Conservation (phyloP, 257 asterid genomes). For the Solanum sitiens region DNA sequence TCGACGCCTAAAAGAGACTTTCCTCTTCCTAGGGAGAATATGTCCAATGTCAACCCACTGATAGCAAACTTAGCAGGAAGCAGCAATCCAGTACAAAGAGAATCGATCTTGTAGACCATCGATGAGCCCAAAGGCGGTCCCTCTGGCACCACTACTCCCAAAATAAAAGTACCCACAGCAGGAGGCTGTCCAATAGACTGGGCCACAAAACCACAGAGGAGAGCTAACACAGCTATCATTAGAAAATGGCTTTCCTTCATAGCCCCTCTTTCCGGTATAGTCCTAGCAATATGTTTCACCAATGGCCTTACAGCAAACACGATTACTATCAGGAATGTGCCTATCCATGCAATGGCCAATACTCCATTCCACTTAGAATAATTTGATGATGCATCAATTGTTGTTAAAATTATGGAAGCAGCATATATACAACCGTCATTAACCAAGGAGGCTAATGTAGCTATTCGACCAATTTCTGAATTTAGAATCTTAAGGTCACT, state of each 20-base stretch:
- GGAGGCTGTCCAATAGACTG: slow-evolving; percentile 45
- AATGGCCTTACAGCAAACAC: slow-evolving; percentile 20
- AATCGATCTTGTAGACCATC: slow-evolving; percentile 23
- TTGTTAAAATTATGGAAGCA: not conserved
- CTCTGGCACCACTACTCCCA: slow-evolving; percentile 32
- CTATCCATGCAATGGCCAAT: not conserved
- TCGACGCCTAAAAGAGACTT: not conserved
- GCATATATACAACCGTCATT: slow-evolving; percentile 28
- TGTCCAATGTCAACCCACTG: slow-evolving; percentile 25
- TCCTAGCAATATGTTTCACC: slow-evolving; percentile 6
- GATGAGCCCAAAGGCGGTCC: slow-evolving; percentile 42
- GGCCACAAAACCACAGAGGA: slow-evolving; percentile 22
- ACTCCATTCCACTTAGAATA: not conserved
- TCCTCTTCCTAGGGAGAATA: slow-evolving; percentile 5
- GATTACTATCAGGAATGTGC: not conserved
- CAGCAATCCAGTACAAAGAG: slow-evolving; percentile 21
- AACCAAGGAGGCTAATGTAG: slow-evolving; percentile 34
- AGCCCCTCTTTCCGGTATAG: slow-evolving; percentile 26
- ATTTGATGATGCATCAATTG: not conserved
- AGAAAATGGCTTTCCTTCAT: slow-evolving; percentile 41
- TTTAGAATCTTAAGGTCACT: slow-evolving; percentile 52
- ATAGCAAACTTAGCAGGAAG: slow-evolving; percentile 51
- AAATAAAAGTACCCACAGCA: slow-evolving; percentile 32
- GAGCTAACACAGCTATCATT: slow-evolving; percentile 7
- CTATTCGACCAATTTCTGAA: slow-evolving; percentile 49